These are phyloP conservation scores for Aureobasidium sp. DNA, from an alignment of 2,329 filamentous ascomycete genomes.

Conservation along the genomic window DNA sequence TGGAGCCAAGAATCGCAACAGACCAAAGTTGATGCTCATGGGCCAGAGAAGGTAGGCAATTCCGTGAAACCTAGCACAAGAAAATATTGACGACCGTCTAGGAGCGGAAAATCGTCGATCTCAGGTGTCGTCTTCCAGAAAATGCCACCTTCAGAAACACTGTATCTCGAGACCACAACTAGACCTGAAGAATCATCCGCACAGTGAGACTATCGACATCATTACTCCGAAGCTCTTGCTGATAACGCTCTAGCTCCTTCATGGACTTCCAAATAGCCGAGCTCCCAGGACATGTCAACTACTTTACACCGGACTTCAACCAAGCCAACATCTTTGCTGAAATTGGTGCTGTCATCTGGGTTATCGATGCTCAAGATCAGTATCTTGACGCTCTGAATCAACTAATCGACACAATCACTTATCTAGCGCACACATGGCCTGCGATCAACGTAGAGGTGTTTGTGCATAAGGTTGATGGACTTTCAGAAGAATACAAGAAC, in stretches of 20 bases:
- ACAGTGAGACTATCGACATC: constrained; percentile 56
- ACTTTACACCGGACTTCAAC: constrained; percentile 82
- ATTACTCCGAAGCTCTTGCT: constrained; percentile 4
- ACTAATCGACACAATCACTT: constrained; percentile 81
- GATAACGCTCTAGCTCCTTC: constrained; percentile 63
- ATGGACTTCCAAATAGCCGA: constrained; percentile 99
- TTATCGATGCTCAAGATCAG: constrained; percentile 97
- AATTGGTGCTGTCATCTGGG: constrained; percentile 93
- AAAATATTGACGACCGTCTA: constrained; percentile 35
- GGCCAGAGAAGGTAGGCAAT: constrained; percentile 73
- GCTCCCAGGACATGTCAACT: constrained; percentile 90
- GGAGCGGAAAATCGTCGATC: constrained; percentile 97
- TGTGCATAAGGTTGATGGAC: constrained; percentile 97
- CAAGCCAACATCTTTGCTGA: constrained; percentile 90
- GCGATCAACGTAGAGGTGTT: constrained; percentile 97
- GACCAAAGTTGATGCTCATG: constrained; percentile 87
- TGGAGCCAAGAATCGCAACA: constrained; percentile 52
- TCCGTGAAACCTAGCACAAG: neutral
- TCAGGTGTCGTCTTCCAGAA: constrained; percentile 99
- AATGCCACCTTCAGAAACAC: constrained; percentile 86
- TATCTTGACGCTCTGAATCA: constrained; percentile 86
- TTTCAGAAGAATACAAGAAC: constrained; percentile 91
- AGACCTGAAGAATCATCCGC: constrained; percentile 91
- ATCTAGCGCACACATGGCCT: constrained; percentile 80
- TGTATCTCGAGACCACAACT: constrained; percentile 92